Evolutionary conservation across 1,139 yeast species (phyloP), one percentile per base, ranked within the genome.

Genomic region (Magnusiomyces fungicola): DNA sequence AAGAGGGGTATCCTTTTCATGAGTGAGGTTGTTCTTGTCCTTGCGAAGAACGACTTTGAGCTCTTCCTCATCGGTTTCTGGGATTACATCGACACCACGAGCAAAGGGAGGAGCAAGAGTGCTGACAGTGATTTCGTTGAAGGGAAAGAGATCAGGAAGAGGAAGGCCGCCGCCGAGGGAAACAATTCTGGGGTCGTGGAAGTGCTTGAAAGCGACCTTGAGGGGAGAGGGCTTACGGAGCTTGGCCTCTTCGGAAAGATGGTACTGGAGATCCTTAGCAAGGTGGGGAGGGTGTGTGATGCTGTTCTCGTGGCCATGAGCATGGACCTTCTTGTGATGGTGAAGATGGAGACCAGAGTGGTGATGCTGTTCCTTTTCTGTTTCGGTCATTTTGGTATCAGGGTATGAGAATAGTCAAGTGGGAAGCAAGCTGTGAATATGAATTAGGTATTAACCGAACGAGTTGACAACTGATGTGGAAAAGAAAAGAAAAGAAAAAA

Each of bases 161-260:
- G 98, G 98, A 59, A 92, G 77, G 5, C 98, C 98, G 57, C 98
- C 98, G 50, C 97, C 98, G 55, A 92, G 78, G 63, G 89, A 89
- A 50, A 90, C 81, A 64, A 92, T 74, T 48, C 82, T 80, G 42
- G 96, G 96, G 57, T 79, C 75, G 43, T 73, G 72, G 64, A 73
- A 84, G 71, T 83, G 84, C 64, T 79, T 80, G 74, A 89, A 86
- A 21, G 96, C 95, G 43, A 79, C 71, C 70, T 92, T 92, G 67
- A 92, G 76, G 16, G 88, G 83, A 18, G 97, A 88, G 32, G 84
- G 79, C 51, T 76, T 72, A 70, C 98, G 85, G 23, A 83, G 70
- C 56, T 74, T 75, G 44, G 97, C 80, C 70, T 92, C 97, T 6
- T 70, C 78, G 21, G 96, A 87, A 55, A 87, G 75, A 56, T 80